Evolutionary conservation across 1,139 yeast species (phyloP), one percentile per base, ranked within the genome.

Genomic region (Arxiozyma slooffiae): DNA sequence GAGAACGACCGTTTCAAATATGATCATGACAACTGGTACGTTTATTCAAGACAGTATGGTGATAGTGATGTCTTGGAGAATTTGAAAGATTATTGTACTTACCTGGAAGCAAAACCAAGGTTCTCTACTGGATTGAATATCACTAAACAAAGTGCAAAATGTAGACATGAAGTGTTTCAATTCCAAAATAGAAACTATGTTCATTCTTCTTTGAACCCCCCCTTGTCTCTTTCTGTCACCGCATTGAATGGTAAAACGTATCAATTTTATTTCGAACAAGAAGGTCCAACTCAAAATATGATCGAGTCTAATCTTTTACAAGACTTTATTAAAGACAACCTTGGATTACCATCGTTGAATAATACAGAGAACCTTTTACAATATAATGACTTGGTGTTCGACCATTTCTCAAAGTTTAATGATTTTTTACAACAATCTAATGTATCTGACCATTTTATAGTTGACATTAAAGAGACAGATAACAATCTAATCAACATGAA

Each of bases 81-180:
- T 11, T 37, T 49, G 14, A 44, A 38, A 5, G 38, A 49, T 46
- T 36, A 51, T 38, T 47, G 39, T 41, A 21, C 30, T 37, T 48
- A 22, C 7, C 7, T 36, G 7, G 38, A 23, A 5, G 56, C 47
- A 37, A 48, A 8, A 39, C 37, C 48, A 7, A 49, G 39, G 41
- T 53, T 52, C 21, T 38, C 48, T 6, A 41, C 60, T 14, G 59
- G 59, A 6, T 44, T 61, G 5, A 50, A 57, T 6, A 52, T 56
- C 9, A 52, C 48, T 2, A 50, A 54, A 21, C 24, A 52, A 26
- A 50, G 53, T 41, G 59, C 53, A 20, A 52, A 53, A 8, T 55
- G 57, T 16, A 57, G 63, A 48, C 60, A 62, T 1, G 67, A 63
- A 47, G 64, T 61, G 7, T 62, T 54, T 26, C 47, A 53, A 36